phyloP scores from a whole-genome alignment of 106 monocot genomes.

The Allium fistulosum region DNA sequence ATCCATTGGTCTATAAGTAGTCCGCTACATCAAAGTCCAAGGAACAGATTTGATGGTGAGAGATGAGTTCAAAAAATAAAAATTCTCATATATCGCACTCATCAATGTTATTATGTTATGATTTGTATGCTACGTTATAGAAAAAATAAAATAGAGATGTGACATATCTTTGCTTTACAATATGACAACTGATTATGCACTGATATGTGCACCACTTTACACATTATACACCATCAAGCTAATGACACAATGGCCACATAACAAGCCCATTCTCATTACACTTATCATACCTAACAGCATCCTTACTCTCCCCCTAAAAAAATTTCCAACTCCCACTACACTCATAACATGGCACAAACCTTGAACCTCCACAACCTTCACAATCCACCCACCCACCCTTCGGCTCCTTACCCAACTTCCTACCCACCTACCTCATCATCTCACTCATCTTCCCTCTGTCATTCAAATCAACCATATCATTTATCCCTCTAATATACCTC shows the following conservation, averaged over 20 bases:
- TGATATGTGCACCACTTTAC: no score
- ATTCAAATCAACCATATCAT: conserved; percentile 55
- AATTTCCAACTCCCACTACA: conserved; percentile 91
- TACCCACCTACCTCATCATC: conserved; percentile 52
- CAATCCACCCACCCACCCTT: conserved; percentile 39
- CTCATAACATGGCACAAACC: conserved; percentile 79
- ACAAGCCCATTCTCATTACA: conserved; percentile 96
- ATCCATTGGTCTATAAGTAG: no score
- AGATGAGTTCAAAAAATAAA: no score
- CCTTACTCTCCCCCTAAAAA: conserved; percentile 33
- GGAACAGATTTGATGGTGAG: no score
- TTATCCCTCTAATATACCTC: conserved; percentile 72
- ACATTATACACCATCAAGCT: neutral
- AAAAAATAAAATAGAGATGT: no score
- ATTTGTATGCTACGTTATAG: no score
- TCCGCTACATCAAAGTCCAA: no score
- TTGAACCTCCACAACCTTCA: conserved; percentile 66
- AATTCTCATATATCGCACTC: no score
- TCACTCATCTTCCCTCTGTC: conserved; percentile 66
- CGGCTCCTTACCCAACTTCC: conserved; percentile 5
- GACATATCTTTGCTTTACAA: no score
- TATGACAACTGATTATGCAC: no score
- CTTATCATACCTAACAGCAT: conserved; percentile 39
- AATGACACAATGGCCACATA: conserved; percentile 66
- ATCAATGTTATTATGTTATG: no score